Evolutionary conservation across 2,329 filamentous ascomycete species (phyloP).

Genomic region (Botrytis fragariae): DNA sequence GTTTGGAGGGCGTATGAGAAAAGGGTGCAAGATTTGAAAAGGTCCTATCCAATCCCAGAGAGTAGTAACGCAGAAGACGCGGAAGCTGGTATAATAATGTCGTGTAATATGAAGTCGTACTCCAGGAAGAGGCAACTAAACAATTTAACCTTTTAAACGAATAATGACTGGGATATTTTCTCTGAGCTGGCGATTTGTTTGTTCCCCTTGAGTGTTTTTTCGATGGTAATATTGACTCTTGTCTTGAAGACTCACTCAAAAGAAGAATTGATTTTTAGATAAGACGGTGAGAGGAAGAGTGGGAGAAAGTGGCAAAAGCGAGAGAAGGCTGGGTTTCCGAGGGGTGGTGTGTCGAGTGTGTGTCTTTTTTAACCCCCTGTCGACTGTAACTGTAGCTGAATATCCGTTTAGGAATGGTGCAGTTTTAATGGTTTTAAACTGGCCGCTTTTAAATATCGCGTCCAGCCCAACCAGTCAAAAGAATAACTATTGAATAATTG

Average conservation of each 20-base stretch:
- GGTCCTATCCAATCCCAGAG: slow-evolving; percentile 27
- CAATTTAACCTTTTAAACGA: slow-evolving; percentile 29
- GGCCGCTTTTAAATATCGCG: slow-evolving; percentile 10
- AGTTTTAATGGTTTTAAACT: neutral
- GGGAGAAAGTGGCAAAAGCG: slow-evolving; percentile 11
- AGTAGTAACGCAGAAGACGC: slow-evolving; percentile 23
- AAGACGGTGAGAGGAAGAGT: slow-evolving; percentile 15
- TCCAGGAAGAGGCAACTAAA: slow-evolving; percentile 22
- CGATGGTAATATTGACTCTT: slow-evolving; percentile 7
- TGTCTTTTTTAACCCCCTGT: neutral
- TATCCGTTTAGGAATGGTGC: slow-evolving; percentile 1
- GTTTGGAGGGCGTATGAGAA: neutral
- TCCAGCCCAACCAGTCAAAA: slow-evolving; percentile 2
- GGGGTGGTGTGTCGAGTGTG: neutral
- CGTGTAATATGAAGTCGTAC: slow-evolving; percentile 16
- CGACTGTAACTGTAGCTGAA: slow-evolving; percentile 2
- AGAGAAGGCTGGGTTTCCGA: slow-evolving; percentile 13
- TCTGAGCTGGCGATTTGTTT: slow-evolving; percentile 24
- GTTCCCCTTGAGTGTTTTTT: neutral
- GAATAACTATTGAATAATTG: neutral
- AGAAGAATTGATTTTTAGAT: slow-evolving; percentile 7
- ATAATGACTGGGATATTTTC: slow-evolving; percentile 8
- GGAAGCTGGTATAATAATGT: slow-evolving; percentile 12
- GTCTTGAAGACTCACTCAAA: neutral
- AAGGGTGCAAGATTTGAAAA: neutral